Evolutionary conservation across 2,329 filamentous ascomycete genomes (phyloP).

Genomic region (Aspergillus awamori): DNA sequence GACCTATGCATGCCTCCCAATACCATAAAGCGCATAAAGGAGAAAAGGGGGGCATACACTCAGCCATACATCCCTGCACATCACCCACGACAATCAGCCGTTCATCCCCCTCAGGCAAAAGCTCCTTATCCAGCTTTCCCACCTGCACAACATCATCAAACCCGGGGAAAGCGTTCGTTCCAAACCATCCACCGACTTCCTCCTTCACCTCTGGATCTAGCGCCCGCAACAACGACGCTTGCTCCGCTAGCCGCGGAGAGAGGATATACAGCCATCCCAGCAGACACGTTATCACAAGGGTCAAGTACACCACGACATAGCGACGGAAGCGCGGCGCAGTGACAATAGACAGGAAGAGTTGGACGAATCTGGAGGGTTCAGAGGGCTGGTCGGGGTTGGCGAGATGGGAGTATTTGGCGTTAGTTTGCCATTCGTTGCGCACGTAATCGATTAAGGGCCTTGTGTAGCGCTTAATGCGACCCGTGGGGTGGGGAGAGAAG

Average conservation of each 20-base stretch:
- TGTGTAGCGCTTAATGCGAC: constrained; percentile 20
- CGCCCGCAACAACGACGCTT: constrained; percentile 31
- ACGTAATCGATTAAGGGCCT: constrained; percentile 43
- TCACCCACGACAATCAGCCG: constrained; percentile 84
- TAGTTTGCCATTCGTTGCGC: constrained; percentile 43
- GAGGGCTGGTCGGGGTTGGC: constrained; percentile 22
- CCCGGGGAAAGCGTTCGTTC: constrained; percentile 50
- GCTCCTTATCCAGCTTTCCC: constrained; percentile 50
- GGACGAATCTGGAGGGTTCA: constrained; percentile 26
- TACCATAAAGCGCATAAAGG: neutral
- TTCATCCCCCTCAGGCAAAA: constrained; percentile 49
- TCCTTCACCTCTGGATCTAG: constrained; percentile 35
- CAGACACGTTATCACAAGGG: constrained; percentile 36
- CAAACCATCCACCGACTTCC: constrained; percentile 45
- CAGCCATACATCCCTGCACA: constrained; percentile 81
- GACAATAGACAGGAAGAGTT: constrained; percentile 36
- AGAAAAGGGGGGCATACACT: constrained; percentile 52
- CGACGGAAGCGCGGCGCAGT: constrained; percentile 47
- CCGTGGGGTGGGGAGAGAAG: constrained; percentile 17
- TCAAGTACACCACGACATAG: constrained; percentile 40
- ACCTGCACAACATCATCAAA: constrained; percentile 57
- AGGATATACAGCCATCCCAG: constrained; percentile 38
- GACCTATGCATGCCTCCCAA: neutral
- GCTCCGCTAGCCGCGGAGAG: constrained; percentile 37
- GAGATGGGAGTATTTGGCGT: constrained; percentile 27